phyloP scores from a whole-genome alignment of 2,329 filamentous ascomycete genomes.

The Aulographum hederae region DNA sequence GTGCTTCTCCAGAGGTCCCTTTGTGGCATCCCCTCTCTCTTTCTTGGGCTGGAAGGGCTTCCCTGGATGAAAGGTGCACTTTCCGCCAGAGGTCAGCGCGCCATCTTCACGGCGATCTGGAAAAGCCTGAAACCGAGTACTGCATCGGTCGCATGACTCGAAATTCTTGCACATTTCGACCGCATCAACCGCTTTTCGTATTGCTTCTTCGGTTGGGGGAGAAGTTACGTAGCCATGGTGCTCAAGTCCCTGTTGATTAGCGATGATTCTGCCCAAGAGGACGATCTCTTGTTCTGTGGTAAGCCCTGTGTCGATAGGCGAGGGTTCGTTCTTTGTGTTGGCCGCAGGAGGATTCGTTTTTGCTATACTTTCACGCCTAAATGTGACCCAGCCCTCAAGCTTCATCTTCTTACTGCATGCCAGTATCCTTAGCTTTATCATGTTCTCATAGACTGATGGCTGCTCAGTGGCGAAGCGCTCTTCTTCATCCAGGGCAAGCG shows the following conservation, averaged over 20 bases:
- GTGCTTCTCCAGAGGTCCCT: slow-evolving; percentile 37
- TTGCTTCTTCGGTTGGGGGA: slow-evolving; percentile 45
- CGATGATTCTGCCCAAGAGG: slow-evolving; percentile 43
- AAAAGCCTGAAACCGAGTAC: slow-evolving; percentile 76
- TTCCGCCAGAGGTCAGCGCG: slow-evolving; percentile 57
- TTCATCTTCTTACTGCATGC: slow-evolving; percentile 62
- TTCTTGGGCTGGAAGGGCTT: slow-evolving; percentile 42
- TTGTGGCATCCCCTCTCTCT: slow-evolving; percentile 37
- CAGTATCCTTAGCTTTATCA: slow-evolving; percentile 67
- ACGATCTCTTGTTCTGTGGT: slow-evolving; percentile 47
- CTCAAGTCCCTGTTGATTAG: slow-evolving; percentile 44
- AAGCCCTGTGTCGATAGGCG: slow-evolving; percentile 31
- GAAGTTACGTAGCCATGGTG: slow-evolving; percentile 57
- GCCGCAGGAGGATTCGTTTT: too few relatives aligned
- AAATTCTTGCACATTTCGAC: too few relatives aligned
- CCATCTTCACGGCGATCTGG: slow-evolving; percentile 65
- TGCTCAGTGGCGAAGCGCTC: slow-evolving; percentile 52
- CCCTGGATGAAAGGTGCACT: slow-evolving; percentile 67
- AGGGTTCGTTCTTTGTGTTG: too few relatives aligned
- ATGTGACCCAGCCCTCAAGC: slow-evolving; percentile 48
- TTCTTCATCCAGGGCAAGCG: slow-evolving; percentile 57
- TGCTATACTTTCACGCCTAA: too few relatives aligned
- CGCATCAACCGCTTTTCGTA: too few relatives aligned
- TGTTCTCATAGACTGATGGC: slow-evolving; percentile 56
- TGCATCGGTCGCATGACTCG: slow-evolving; percentile 78